Base-by-base conservation (phyloP, 2,329 filamentous ascomycete species). In the Passalora sequoiae region DNA sequence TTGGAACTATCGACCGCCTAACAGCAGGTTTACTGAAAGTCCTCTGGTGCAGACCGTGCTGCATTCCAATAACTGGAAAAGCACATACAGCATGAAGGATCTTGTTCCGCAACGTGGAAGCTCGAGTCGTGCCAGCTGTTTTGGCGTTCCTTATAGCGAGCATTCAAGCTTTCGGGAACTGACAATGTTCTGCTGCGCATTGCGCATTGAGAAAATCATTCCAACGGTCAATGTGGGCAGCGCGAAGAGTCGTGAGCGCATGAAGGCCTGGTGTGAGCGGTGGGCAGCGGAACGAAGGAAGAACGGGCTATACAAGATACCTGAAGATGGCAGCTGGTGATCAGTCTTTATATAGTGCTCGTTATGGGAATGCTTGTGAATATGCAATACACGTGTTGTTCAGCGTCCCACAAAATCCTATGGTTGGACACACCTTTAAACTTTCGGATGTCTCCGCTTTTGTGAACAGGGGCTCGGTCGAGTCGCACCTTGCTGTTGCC, bases 81-180 rank as follows among this genome's bases (percentile, higher is more conserved):
- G 83, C 8, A 70, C 77, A 2, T 97, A 89, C 62, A 73, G 73
- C 1, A 78, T 80, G 56, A 69, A 73, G 6, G 86, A 96, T 46
- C 75, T 98, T 29, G 73, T 80, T 0, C 83, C 88, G 0, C 88
- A 95, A 66, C 77, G 88, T 3, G 92, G 92, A 3, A 89, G 85
- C 66, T 89, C 85, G 3, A 76, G 76, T 36, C 83, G 91, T 56
- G 86, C 86, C 27, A 83, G 84, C 63, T 96, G 89, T 63, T 95
- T 94, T 56, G 89, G 88, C 1, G 92, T 97, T 2, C 92, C 92
- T 2, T 98, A 98, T 63, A 89, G 84, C 39, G 92, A 98, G 69
- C 92, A 98, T 64, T 92, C 86, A 64, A 94, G 86, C 49, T 98
- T 98, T 61, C 76, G 91, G 29, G 92, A 98, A 70, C 67, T 98